A percentile compares a stretch with the other conserved stretches of the same genome.
phyloP scores from a whole-genome alignment of 2,329 filamentous ascomycete genomes.

The Lojkania enalia region DNA sequence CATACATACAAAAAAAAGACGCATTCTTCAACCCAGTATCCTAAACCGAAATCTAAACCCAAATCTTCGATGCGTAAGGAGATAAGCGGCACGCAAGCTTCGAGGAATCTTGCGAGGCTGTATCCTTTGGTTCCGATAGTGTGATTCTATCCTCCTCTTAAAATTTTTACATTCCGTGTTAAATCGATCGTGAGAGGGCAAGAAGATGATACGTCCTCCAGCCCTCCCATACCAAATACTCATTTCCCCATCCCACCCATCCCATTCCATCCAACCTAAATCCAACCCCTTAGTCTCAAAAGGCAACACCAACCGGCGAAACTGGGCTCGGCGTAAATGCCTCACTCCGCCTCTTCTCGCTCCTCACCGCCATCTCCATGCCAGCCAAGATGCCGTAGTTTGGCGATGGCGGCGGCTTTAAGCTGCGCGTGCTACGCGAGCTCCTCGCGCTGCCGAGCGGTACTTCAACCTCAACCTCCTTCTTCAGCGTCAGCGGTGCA shows the following conservation, averaged over 20 bases:
- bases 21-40: not conserved
- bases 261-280: not conserved
- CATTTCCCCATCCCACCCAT: not conserved
- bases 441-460: constrained; percentile 23
- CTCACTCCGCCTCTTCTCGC: constrained; percentile 11
- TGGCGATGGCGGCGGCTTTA: constrained; percentile 35
- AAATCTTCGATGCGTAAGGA: no score
- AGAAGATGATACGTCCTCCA: no score
- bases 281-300: constrained; percentile 16
- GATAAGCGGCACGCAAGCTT: no score
- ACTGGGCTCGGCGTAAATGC: constrained; percentile 5
- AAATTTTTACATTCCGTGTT: no score
- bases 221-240: not conserved
- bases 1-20: not conserved
- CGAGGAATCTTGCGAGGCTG: no score
- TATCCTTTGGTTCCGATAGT: no score
- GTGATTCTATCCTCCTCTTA: no score
- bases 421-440: constrained; percentile 13
- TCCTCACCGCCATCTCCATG: constrained; percentile 33
- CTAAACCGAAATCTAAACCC: no score
- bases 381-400: constrained; percentile 31
- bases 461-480: constrained; percentile 31
- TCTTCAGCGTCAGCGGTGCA: constrained; percentile 27
- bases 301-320: constrained; percentile 39
- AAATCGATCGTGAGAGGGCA: no score